A percentile compares a stretch with the other conserved stretches of the same genome.
Conservation (phyloP, 768 basidiomycete genomes). For the Amanita jacksonii region DNA sequence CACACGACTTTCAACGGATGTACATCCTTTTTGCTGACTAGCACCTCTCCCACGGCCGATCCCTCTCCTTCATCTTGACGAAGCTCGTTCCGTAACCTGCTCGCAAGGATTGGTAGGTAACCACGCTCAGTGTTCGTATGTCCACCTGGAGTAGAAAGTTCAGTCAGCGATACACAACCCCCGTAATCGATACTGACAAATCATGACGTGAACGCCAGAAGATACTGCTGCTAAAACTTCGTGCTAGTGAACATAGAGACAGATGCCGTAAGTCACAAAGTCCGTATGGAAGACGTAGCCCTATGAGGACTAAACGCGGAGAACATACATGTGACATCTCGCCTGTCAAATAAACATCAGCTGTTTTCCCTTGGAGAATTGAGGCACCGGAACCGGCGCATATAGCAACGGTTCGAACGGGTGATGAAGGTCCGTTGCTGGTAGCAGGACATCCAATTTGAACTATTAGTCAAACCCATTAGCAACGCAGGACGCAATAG, state of each 20-base stretch:
- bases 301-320: constrained; percentile 4
- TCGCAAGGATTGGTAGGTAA: constrained; percentile 69
- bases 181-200: constrained; percentile 55
- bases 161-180: constrained; percentile 11
- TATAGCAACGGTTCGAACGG: constrained; percentile 62
- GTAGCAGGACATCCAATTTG: constrained; percentile 50
- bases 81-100: constrained; percentile 49
- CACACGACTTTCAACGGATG: constrained; percentile 70
- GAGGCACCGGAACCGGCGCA: constrained; percentile 88
- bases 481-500: constrained; percentile 6
- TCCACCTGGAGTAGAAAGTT: constrained; percentile 41
- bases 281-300: neutral
- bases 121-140: constrained; percentile 96
- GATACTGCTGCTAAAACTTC: constrained; percentile 79
- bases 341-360: constrained; percentile 88
- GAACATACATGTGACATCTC: constrained; percentile 79
- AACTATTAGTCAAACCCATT: constrained; percentile 28
- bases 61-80: constrained; percentile 21
- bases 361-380: constrained; percentile 58
- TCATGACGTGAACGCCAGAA: constrained; percentile 66
- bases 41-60: constrained; percentile 43
- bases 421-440: constrained; percentile 19
- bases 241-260: constrained; percentile 44
- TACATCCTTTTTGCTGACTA: constrained; percentile 61
- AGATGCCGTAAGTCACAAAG: constrained; percentile 7